Conservation (phyloP, 2,329 filamentous ascomycete genomes). For the Metarhizium anisopliae region DNA sequence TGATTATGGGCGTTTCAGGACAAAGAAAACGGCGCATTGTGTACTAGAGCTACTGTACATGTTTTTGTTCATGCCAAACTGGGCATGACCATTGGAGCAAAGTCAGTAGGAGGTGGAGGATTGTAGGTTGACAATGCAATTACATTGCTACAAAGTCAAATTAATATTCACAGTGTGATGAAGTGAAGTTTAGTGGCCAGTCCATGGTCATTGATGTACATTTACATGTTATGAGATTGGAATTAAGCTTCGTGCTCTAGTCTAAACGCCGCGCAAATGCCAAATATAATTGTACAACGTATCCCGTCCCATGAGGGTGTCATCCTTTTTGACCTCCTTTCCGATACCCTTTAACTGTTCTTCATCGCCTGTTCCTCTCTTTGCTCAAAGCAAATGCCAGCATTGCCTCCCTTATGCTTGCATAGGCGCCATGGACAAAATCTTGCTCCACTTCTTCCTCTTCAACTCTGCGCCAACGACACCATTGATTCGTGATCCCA, state of each 20-base stretch:
- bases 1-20: background rate
- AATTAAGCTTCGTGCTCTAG: constrained; percentile 10
- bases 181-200: background rate
- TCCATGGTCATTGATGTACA: background rate
- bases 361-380: background rate
- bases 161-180: background rate
- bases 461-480: constrained; percentile 85
- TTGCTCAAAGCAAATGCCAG: background rate
- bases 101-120: background rate
- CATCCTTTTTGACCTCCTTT: background rate
- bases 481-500: constrained; percentile 85
- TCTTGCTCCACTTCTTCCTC: constrained; percentile 96
- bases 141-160: background rate
- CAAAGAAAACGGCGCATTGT: background rate
- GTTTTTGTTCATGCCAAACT: background rate
- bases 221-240: constrained; percentile 2
- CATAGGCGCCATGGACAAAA: constrained; percentile 82
- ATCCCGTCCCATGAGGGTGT: constrained; percentile 15
- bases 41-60: background rate
- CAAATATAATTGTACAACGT: constrained; percentile 24
- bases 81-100: background rate
- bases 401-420: constrained; percentile 33
- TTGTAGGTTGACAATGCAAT: background rate
- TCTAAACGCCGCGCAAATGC: constrained; percentile 28
- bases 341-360: too few relatives aligned